A percentile compares a stretch with the other conserved stretches of the same genome.
Conservation (phyloP, 768 basidiomycete genomes). For the Rhizopogon vinicolor region DNA sequence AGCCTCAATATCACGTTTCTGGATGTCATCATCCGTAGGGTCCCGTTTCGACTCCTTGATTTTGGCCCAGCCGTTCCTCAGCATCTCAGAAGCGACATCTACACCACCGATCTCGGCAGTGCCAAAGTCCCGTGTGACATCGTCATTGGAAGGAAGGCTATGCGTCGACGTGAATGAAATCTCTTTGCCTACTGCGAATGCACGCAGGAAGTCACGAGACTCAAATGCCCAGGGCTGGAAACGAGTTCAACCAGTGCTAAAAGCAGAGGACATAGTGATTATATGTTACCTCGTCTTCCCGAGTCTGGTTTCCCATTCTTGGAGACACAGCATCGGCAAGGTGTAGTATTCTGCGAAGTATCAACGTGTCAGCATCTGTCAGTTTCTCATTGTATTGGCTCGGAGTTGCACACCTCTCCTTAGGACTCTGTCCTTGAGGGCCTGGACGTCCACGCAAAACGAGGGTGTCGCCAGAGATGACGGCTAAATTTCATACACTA, state of each 20-base stretch:
- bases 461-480: conserved; percentile 87
- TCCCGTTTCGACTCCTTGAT: conserved; percentile 86
- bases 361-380: conserved; percentile 8
- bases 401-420: conserved; percentile 63
- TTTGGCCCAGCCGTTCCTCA: conserved; percentile 90
- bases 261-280: neutral
- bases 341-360: conserved; percentile 68
- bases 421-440: conserved; percentile 81
- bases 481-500: conserved; percentile 47
- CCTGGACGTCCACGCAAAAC: conserved; percentile 74
- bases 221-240: conserved; percentile 85
- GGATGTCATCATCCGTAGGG: conserved; percentile 71
- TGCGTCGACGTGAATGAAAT: conserved; percentile 81
- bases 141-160: conserved; percentile 72
- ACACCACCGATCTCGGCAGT: conserved; percentile 66
- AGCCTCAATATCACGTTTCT: conserved; percentile 66
- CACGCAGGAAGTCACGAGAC: conserved; percentile 87
- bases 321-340: conserved; percentile 86
- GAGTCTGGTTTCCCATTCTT: conserved; percentile 71
- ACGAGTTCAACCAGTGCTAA: conserved; percentile 3
- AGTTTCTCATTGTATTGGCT: conserved; percentile 4
- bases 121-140: conserved; percentile 75
- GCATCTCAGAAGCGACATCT: conserved; percentile 72
- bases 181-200: conserved; percentile 85
- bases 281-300: conserved; percentile 79